Evolutionary conservation across 805 yeast genomes (phyloP).

Genomic region (Hanseniaspora singularis): DNA sequence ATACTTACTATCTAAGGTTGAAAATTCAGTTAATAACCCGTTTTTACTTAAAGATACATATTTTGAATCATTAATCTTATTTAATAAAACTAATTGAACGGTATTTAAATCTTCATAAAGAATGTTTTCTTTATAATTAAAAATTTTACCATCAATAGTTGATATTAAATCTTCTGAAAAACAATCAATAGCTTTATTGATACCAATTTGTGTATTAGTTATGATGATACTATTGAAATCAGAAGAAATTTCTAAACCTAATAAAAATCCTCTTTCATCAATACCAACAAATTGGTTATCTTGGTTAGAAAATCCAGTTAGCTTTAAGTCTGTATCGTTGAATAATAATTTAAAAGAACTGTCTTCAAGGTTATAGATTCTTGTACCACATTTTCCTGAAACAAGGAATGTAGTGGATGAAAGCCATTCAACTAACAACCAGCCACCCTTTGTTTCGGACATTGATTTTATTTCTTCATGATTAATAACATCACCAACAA

Average conservation of each 20-base stretch:
- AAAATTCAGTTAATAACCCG: conserved; percentile 3
- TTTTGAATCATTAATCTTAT: not conserved
- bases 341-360: not conserved
- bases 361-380: conserved; percentile 2
- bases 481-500: conserved; percentile 36
- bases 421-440: conserved; percentile 8
- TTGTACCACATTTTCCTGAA: conserved; percentile 13
- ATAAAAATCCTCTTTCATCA: conserved; percentile 2
- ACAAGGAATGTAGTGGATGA: not conserved
- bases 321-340: not conserved
- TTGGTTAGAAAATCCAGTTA: not conserved
- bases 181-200: not conserved
- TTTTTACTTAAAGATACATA: conserved; percentile 5
- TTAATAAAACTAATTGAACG: not conserved
- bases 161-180: conserved; percentile 5
- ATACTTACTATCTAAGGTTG: not conserved
- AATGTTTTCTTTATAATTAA: conserved; percentile 1
- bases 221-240: not conserved
- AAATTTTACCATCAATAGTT: conserved; percentile 10
- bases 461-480: conserved; percentile 57
- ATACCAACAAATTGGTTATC: not conserved
- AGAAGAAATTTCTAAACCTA: not conserved
- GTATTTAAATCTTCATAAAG: conserved; percentile 1
- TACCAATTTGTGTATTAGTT: not conserved
- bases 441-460: conserved; percentile 39